Base-by-base conservation (phyloP, 371 early-diverging fungal species). In the Rhizomucor pusillus region DNA sequence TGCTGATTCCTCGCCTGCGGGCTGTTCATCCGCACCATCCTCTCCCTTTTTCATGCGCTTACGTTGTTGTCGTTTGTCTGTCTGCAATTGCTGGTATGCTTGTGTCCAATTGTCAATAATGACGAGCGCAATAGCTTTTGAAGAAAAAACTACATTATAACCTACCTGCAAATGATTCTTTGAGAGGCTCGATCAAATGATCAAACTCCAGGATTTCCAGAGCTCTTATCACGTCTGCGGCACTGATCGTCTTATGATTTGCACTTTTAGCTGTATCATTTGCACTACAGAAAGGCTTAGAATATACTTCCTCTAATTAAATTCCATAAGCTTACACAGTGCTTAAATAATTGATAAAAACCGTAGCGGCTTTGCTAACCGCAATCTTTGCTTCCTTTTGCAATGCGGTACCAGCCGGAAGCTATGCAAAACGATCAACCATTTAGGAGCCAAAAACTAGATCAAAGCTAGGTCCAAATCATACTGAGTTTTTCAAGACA, bases 341-440 rank as follows among this genome's bases (percentile, higher is more conserved):
- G 18, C 82, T 71, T 11, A 85, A 57, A 47, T 85, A 85, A 49
- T 75, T 85, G 57, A 85, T 80, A 54, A 85, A 85, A 3, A 85
- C 71, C 0, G 84, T 84, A 12, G 81, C 75, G 23, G 83, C 81
- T 62, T 79, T 81, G 62, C 76, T 68, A 16, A 83, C 76, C 12
- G 86, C 86, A 34, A 77, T 51, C 54, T 77, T 81, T 10, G 86
- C 84, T 59, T 85, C 81, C 51, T 73, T 78, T 55, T 82, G 82
- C 43, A 84, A 63, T 11, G 73, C 75, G 9, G 84, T 82, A 33
- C 81, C 79, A 16, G 84, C 69, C 11, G 86, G 86, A 52, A 85
- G 76, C 86, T 85, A 56, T 19, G 16, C 25, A 23, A 16, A 53
- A 29, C n/a, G 25, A 37, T 49, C 47, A 35, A 19, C 24, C 52